Percentiles rank a stretch among this genome's conserved stretches.
phyloP scores from a whole-genome alignment of 805 yeast species.

The Barnettozyma pratensis region DNA sequence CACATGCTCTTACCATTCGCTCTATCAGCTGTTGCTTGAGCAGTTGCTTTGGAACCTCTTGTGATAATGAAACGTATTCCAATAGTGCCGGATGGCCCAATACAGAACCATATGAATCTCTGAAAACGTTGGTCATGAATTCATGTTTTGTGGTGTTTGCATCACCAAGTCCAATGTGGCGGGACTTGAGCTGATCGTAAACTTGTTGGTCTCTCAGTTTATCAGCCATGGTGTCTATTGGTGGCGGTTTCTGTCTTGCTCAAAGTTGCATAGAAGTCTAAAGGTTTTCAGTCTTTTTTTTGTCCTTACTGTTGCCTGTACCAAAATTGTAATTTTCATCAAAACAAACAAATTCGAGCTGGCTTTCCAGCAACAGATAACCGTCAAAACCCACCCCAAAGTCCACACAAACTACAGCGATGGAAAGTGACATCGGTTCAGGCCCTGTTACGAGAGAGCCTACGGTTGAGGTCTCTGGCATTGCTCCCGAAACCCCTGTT shows the following conservation, averaged over 20 bases:
- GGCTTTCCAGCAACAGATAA: neutral
- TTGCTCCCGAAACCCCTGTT: too few relatives aligned
- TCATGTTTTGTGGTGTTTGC: conserved; percentile 65
- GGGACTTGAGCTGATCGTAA: conserved; percentile 50
- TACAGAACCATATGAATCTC: conserved; percentile 61
- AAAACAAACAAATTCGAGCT: neutral
- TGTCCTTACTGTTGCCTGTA: neutral
- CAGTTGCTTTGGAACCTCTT: conserved; percentile 38
- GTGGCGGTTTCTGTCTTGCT: neutral
- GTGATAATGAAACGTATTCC: conserved; percentile 48
- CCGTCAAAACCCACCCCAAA: conserved; percentile 1
- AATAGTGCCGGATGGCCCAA: conserved; percentile 54
- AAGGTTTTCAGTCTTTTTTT: neutral
- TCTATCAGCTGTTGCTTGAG: conserved; percentile 31
- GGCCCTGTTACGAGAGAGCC: too few relatives aligned
- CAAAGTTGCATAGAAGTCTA: neutral
- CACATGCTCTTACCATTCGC: conserved; percentile 35
- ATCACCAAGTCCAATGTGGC: conserved; percentile 73
- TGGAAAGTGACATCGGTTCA: too few relatives aligned
- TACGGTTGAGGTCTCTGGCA: too few relatives aligned
- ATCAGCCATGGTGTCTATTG: conserved; percentile 45
- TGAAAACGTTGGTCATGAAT: conserved; percentile 60
- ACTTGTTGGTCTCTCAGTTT: conserved; percentile 55
- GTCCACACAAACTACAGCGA: neutral
- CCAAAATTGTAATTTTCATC: neutral